Evolutionary conservation across 164 flowering plant species (phyloP).

Genomic region (Taxillus chinensis): DNA sequence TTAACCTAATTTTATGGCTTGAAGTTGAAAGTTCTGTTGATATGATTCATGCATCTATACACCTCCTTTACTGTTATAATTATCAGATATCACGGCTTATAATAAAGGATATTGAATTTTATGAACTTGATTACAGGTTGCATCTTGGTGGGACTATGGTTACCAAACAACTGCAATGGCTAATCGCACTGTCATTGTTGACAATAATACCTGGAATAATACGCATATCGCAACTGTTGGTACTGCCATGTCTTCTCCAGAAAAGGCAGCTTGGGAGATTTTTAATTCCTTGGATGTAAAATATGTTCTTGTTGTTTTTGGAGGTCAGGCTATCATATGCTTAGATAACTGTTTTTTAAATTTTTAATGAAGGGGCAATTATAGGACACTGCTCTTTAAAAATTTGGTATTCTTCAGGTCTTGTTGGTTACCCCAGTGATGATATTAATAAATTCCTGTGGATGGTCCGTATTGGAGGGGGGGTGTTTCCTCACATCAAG

Average conservation of each 20-base stretch:
- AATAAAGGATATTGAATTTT: constrained; percentile 1
- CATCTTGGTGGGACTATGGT: constrained; percentile 99
- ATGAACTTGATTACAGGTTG: constrained; percentile 54
- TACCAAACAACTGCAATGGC: constrained; percentile 99
- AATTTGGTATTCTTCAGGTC: constrained; percentile 38
- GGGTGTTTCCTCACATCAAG: constrained; percentile 96
- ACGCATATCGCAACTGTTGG: constrained; percentile 99
- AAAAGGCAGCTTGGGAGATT: constrained; percentile 98
- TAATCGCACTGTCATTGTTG: constrained; percentile 95
- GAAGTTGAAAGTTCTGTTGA: no score
- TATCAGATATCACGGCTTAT: no score
- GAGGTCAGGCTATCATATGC: constrained; percentile 47
- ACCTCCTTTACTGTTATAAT: no score
- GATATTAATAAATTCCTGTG: constrained; percentile 96
- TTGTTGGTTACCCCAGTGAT: constrained; percentile 98
- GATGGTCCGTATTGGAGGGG: constrained; percentile 99
- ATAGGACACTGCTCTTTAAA: no score
- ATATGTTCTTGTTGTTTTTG: constrained; percentile 98
- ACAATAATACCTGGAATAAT: constrained; percentile 99
- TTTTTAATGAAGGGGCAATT: no score
- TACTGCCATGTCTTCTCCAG: constrained; percentile 99
- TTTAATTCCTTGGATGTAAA: constrained; percentile 96
- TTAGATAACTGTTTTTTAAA: background rate
- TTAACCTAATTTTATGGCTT: no score
- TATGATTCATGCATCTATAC: no score